phyloP scores from a whole-genome alignment of 2,329 filamentous ascomycete species.

The Emydomyces testavorans region DNA sequence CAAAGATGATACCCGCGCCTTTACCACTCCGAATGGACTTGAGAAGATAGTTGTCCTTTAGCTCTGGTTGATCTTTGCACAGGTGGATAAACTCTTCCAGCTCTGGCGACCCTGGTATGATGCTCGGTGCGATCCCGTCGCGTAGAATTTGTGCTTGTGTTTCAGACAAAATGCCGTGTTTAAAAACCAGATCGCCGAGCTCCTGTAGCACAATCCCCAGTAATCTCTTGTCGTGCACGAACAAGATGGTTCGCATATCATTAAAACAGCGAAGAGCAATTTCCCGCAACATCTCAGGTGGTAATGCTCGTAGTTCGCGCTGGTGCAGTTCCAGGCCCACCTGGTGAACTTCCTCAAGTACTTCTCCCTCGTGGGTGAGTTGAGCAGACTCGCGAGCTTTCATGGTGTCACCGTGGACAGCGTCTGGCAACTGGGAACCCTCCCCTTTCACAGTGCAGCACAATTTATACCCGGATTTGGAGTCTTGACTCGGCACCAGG shows the following conservation, averaged over 20 bases:
- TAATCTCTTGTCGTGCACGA: slow-evolving; percentile 28
- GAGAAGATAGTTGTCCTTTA: slow-evolving; percentile 20
- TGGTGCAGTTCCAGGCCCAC: slow-evolving; percentile 25
- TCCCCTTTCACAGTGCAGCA: slow-evolving; percentile 21
- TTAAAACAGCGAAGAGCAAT: slow-evolving; percentile 24
- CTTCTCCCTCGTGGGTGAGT: slow-evolving; percentile 14
- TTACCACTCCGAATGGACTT: slow-evolving; percentile 21
- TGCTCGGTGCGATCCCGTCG: slow-evolving; percentile 19
- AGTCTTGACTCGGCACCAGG: slow-evolving; percentile 21
- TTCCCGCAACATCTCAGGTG: slow-evolving; percentile 20
- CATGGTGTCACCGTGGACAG: not conserved
- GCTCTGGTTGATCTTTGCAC: not conserved
- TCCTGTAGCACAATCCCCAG: slow-evolving; percentile 26
- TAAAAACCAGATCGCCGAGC: slow-evolving; percentile 17
- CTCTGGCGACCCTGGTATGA: slow-evolving; percentile 22
- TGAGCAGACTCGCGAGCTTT: not conserved
- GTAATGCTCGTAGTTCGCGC: slow-evolving; percentile 20
- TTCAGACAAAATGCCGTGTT: slow-evolving; percentile 16
- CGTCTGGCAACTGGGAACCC: not conserved
- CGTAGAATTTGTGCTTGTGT: slow-evolving; percentile 17
- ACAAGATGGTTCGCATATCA: slow-evolving; percentile 24
- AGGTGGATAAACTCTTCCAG: slow-evolving; percentile 15
- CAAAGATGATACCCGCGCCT: slow-evolving; percentile 21
- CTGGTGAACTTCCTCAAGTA: slow-evolving; percentile 21
- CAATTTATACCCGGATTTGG: slow-evolving; percentile 22